Percentiles rank a stretch among this genome's conserved stretches.
Evolutionary conservation across 108 stramenopile species (phyloP).

Genomic region (Fistulifera solaris): DNA sequence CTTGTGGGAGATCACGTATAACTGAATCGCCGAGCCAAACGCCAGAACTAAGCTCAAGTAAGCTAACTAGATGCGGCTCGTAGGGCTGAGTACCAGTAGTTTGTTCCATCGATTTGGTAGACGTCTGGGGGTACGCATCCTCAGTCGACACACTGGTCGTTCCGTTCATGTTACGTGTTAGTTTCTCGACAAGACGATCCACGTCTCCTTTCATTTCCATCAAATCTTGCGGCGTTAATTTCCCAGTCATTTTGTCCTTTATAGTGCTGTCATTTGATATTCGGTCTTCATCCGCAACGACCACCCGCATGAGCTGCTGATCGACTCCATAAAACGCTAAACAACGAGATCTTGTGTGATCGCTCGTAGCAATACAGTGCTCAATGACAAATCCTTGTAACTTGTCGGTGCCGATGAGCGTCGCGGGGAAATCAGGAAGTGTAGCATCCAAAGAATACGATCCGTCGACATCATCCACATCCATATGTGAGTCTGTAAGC

Average conservation of each 20-base stretch:
- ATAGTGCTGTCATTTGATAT: constrained; percentile 6
- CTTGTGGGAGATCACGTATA: constrained; percentile 40
- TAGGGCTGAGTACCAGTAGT: not conserved
- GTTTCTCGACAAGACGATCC: constrained; percentile 35
- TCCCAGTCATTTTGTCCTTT: not conserved
- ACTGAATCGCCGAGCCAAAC: constrained; percentile 70
- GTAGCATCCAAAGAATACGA: constrained; percentile 32
- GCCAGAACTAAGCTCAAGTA: constrained; percentile 57
- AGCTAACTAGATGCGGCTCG: constrained; percentile 23
- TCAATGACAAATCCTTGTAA: constrained; percentile 41
- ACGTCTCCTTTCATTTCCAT: constrained; percentile 38
- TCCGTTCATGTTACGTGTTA: constrained; percentile 15
- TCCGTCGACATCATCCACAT: constrained; percentile 75
- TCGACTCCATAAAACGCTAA: constrained; percentile 50
- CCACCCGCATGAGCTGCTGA: constrained; percentile 28
- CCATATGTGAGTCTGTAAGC: constrained; percentile 33
- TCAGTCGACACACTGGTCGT: no score
- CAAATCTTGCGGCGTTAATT: constrained; percentile 24
- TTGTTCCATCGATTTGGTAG: constrained; percentile 1
- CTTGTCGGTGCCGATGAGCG: constrained; percentile 24
- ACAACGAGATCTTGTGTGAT: constrained; percentile 44
- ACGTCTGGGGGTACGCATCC: no score
- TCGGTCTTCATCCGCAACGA: constrained; percentile 35
- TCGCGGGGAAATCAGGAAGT: constrained; percentile 2
- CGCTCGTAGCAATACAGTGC: constrained; percentile 56